phyloP scores from a whole-genome alignment of 805 yeast species.

The Monosporozyma solicola region DNA sequence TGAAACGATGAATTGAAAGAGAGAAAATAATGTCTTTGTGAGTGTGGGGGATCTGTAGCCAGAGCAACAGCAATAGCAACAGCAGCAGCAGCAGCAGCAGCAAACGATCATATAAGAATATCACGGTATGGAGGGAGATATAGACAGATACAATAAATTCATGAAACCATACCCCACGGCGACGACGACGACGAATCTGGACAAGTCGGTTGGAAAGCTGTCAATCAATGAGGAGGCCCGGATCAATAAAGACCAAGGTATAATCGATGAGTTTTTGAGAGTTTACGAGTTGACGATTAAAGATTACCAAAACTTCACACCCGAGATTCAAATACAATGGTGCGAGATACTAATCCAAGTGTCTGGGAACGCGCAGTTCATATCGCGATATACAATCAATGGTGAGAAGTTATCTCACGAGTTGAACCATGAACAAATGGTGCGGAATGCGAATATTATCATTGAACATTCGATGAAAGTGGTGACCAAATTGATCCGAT shows the following conservation, averaged over 20 bases:
- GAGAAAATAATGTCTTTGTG: background rate
- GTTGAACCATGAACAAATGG: conserved; percentile 36
- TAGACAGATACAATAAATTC: background rate
- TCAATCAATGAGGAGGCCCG: background rate
- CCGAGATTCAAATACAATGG: conserved; percentile 51
- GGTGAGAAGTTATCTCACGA: conserved; percentile 36
- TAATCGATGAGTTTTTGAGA: conserved; percentile 12
- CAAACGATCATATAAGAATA: no score
- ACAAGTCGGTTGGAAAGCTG: background rate
- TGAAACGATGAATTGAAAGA: background rate
- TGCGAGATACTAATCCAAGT: conserved; percentile 48
- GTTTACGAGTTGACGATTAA: conserved; percentile 18
- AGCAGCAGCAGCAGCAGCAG: background rate
- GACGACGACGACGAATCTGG: no score
- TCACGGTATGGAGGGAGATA: background rate
- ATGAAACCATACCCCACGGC: background rate
- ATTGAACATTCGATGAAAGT: conserved; percentile 49
- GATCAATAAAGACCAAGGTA: background rate
- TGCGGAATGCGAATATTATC: conserved; percentile 47
- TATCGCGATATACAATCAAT: conserved; percentile 39
- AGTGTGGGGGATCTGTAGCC: background rate
- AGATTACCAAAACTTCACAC: conserved; percentile 33
- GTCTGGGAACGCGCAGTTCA: conserved; percentile 34
- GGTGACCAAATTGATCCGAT: conserved; percentile 44
- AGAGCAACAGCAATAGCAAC: background rate